Conservation (phyloP, 352 stramenopile genomes). For the Globisporangium cederbergense region DNA sequence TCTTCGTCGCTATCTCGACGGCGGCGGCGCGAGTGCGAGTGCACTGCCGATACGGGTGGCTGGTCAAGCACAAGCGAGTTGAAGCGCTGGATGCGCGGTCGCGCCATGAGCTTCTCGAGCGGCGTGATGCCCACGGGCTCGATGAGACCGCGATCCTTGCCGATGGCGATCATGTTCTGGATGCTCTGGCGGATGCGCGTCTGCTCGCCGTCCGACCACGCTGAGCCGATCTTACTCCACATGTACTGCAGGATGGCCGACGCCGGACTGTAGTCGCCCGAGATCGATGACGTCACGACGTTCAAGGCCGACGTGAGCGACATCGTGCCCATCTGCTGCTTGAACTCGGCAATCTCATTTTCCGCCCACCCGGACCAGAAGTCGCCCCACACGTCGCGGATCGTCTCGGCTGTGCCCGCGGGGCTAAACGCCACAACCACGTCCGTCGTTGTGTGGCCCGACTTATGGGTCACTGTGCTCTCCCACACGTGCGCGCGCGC, state of each 20-base stretch:
- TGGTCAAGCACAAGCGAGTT: slow-evolving; percentile 70
- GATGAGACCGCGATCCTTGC: slow-evolving; percentile 69
- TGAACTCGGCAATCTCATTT: slow-evolving; percentile 77
- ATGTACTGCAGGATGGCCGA: slow-evolving; percentile 77
- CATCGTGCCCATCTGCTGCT: slow-evolving; percentile 73
- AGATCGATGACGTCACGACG: slow-evolving; percentile 78
- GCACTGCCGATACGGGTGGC: slow-evolving; percentile 41
- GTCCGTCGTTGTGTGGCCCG: slow-evolving; percentile 36
- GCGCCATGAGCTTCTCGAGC: slow-evolving; percentile 73
- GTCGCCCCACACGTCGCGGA: slow-evolving; percentile 79
- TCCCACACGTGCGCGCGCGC: slow-evolving; percentile 79
- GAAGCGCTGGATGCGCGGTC: slow-evolving; percentile 55
- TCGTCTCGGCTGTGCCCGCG: slow-evolving; percentile 75
- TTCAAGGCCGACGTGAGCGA: slow-evolving; percentile 71
- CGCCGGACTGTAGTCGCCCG: slow-evolving; percentile 70
- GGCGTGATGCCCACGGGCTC: slow-evolving; percentile 61
- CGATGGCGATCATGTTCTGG: slow-evolving; percentile 84
- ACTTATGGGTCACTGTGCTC: slow-evolving; percentile 40
- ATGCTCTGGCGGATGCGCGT: slow-evolving; percentile 83
- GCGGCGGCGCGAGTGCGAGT: slow-evolving; percentile 53
- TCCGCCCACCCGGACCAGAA: slow-evolving; percentile 87
- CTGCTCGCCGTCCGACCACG: slow-evolving; percentile 81
- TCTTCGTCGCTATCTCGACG: slow-evolving; percentile 58
- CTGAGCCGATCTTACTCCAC: slow-evolving; percentile 77
- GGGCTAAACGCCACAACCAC: slow-evolving; percentile 82